Evolutionary conservation across 345 rosid genomes (phyloP), one percentile per base, ranked within the genome.

Genomic region (Brassica carinata): DNA sequence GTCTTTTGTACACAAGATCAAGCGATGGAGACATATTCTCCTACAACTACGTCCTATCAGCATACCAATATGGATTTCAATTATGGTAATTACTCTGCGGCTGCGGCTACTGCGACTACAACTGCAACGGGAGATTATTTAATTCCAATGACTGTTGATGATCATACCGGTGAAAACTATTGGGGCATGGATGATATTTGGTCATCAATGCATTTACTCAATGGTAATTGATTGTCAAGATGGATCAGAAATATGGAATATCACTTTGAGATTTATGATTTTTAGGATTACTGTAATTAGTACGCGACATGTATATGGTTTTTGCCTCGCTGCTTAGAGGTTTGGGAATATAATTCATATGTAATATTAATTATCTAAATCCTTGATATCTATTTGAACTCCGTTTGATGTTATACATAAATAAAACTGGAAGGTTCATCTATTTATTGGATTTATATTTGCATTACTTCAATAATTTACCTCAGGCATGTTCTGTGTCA

Each of bases 151-250:
- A 8, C 62, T 17, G 62, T 55, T 17, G 62, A 55, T 55, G 62
- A 55, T 55, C 62, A 55, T 17, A 55, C 26, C 62, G 62, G 62
- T 55, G 62, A 55, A 55, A 55, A 55, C 62, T 55, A 55, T 55
- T 55, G 62, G 62, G 62, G 62, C 62, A 55, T 55, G 62, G 62
- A 55, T 55, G 62, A 55, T 55, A 55, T 55, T 55, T 55, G 62
- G 62, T 55, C 62, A 55, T 55, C 62, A 55, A 55, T 55, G 62
- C 62, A 55, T 55, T 55, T 55, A 55, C 62, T 55, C 23, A 55
- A 55, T 55, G 62, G 62, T 55, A 55, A 55, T 55, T 55, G 26
- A 55, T 55, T 55, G 7, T n/a, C 18, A 53, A 53, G 58, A 53
- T 53, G 58, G 62, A 55, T 55, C 62, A 17, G 26, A 17, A 55